Conservation (phyloP, 768 basidiomycete species). For the Imleria badia region DNA sequence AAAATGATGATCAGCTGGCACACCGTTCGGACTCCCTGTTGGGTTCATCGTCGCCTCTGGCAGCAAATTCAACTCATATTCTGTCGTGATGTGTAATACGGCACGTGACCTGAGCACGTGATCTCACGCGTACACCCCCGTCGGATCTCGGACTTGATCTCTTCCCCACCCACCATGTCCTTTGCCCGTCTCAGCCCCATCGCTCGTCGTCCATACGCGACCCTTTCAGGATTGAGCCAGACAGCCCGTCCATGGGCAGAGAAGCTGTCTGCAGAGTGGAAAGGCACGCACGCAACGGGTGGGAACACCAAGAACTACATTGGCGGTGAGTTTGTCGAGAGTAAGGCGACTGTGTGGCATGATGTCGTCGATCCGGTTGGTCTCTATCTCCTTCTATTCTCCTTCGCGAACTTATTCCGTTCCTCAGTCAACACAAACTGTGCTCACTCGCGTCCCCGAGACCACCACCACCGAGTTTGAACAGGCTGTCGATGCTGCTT, state of each 20-base stretch:
- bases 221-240: slow-evolving; percentile 51
- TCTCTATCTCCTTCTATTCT: slow-evolving; percentile 6
- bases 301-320: slow-evolving; percentile 90
- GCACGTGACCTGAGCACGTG: slow-evolving; percentile 23
- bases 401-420: background rate
- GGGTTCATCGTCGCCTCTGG: slow-evolving; percentile 17
- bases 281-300: slow-evolving; percentile 85
- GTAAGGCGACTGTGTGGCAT: slow-evolving; percentile 74
- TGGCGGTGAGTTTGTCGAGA: slow-evolving; percentile 86
- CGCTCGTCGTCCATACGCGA: slow-evolving; percentile 41
- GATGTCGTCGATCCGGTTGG: slow-evolving; percentile 88
- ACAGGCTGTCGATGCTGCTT: slow-evolving; percentile 79
- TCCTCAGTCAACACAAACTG: slow-evolving; percentile 79
- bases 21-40: slow-evolving; percentile 13
- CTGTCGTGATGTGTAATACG: background rate
- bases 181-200: slow-evolving; percentile 12
- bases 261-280: slow-evolving; percentile 73
- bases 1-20: slow-evolving; percentile 17
- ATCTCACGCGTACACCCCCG: background rate
- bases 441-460: slow-evolving; percentile 89
- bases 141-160: slow-evolving; percentile 4
- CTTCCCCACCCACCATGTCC: slow-evolving; percentile 21
- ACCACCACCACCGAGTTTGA: slow-evolving; percentile 80
- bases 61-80: background rate
- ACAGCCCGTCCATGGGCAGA: slow-evolving; percentile 63